These are phyloP conservation scores for Aspergillus fructus DNA, from an alignment of 2,329 filamentous ascomycete species.

Conservation along the genomic window DNA sequence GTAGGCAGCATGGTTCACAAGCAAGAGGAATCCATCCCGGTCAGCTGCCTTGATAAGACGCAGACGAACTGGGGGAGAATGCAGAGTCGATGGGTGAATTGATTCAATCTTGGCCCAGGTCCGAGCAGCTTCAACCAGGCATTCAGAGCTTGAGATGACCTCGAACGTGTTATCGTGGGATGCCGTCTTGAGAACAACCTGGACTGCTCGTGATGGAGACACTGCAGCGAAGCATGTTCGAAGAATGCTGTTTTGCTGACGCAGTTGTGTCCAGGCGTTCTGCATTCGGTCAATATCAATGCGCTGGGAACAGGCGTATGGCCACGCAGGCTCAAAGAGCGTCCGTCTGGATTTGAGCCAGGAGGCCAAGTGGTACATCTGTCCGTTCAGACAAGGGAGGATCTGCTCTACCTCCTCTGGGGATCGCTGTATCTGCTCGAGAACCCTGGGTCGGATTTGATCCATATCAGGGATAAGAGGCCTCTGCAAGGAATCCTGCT, in stretches of 20 bases:
- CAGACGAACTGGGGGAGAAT: neutral
- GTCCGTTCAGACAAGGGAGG: neutral
- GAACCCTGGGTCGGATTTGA: no score
- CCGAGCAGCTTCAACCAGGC: no score
- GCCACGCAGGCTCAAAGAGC: no score
- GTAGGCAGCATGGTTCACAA: constrained; percentile 14
- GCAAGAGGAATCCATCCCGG: neutral
- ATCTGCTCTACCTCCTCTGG: neutral
- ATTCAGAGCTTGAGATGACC: no score
- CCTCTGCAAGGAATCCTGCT: no score
- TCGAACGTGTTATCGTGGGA: no score
- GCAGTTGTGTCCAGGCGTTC: neutral
- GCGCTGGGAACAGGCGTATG: no score
- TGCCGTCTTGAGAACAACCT: neutral
- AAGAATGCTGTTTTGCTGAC: neutral
- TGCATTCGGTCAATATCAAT: neutral
- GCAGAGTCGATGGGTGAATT: neutral
- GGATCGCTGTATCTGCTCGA: no score
- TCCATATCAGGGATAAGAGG: no score
- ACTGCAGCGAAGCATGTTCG: neutral
- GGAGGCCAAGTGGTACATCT: neutral
- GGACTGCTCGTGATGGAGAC: neutral
- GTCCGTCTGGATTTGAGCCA: neutral
- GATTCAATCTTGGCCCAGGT: no score
- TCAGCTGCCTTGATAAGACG: neutral